phyloP scores from a whole-genome alignment of 306 rosid genomes.

The Citrullus colocynthis region DNA sequence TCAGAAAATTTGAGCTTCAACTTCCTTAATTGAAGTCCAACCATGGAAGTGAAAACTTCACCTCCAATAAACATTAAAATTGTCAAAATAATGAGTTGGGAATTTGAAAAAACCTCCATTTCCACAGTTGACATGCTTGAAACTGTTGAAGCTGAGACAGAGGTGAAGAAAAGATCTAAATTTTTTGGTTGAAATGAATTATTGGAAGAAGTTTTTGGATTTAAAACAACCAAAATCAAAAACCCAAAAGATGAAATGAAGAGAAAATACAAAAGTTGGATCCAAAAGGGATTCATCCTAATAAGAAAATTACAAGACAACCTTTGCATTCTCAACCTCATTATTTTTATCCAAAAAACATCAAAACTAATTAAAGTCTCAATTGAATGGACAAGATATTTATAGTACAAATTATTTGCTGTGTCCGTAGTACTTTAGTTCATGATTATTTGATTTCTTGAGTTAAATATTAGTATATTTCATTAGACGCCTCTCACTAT shows the following conservation, averaged over 20 bases:
- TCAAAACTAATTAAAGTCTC: background rate
- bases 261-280: background rate
- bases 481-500: background rate
- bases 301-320: background rate
- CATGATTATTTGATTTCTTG: background rate
- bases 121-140: constrained; percentile 27
- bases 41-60: constrained; percentile 51
- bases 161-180: constrained; percentile 46
- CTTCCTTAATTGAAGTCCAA: constrained; percentile 21
- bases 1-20: background rate
- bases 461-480: background rate
- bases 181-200: background rate
- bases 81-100: constrained; percentile 30
- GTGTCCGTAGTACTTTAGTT: background rate
- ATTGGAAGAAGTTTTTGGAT: background rate
- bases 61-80: constrained; percentile 52
- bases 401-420: background rate
- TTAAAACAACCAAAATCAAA: background rate
- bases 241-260: background rate
- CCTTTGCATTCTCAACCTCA: background rate
- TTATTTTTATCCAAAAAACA: background rate
- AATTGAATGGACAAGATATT: background rate
- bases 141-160: constrained; percentile 62
- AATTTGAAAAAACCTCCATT: constrained; percentile 34
- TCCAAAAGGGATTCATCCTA: background rate